These are phyloP conservation scores for Neoarthrinium moseri DNA, from an alignment of 2,329 filamentous ascomycete species.

Conservation along the genomic window DNA sequence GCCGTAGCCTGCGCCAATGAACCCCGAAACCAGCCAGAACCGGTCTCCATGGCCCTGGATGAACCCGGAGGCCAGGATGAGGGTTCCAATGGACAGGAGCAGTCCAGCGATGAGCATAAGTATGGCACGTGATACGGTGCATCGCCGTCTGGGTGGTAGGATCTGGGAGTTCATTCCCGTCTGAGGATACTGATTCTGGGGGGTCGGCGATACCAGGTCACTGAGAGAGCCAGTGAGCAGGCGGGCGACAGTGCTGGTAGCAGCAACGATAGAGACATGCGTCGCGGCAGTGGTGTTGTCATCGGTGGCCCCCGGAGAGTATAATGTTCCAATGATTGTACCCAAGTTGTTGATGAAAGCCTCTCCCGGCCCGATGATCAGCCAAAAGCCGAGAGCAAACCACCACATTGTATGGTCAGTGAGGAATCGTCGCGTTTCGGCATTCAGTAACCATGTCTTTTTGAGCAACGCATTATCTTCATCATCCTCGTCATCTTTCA, in stretches of 20 bases:
- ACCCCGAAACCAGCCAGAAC: conserved; percentile 82
- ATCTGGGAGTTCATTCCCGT: conserved; percentile 31
- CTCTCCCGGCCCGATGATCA: conserved; percentile 93
- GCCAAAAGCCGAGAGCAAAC: conserved; percentile 85
- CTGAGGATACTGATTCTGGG: conserved; percentile 57
- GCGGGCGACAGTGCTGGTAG: conserved; percentile 87
- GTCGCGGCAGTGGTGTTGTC: conserved; percentile 67
- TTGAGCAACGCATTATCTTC: conserved; percentile 58
- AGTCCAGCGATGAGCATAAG: conserved; percentile 77
- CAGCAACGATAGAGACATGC: conserved; percentile 88
- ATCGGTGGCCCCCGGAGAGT: conserved; percentile 51
- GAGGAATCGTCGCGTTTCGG: conserved; percentile 83
- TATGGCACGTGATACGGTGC: conserved; percentile 71
- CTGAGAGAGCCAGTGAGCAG: conserved; percentile 87
- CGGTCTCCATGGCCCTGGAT: conserved; percentile 73
- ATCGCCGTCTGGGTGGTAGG: conserved; percentile 33
- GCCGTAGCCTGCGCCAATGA: conserved; percentile 89
- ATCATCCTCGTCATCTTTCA: conserved; percentile 32
- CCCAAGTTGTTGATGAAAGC: conserved; percentile 97
- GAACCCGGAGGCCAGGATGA: conserved; percentile 73
- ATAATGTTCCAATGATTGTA: conserved; percentile 86
- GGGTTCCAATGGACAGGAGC: conserved; percentile 72
- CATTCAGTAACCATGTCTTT: conserved; percentile 89
- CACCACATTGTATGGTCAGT: conserved; percentile 94
- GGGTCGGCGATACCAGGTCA: conserved; percentile 76